Evolutionary conservation across 2,329 filamentous ascomycete genomes (phyloP).

Genomic region (Claviceps spartinae): DNA sequence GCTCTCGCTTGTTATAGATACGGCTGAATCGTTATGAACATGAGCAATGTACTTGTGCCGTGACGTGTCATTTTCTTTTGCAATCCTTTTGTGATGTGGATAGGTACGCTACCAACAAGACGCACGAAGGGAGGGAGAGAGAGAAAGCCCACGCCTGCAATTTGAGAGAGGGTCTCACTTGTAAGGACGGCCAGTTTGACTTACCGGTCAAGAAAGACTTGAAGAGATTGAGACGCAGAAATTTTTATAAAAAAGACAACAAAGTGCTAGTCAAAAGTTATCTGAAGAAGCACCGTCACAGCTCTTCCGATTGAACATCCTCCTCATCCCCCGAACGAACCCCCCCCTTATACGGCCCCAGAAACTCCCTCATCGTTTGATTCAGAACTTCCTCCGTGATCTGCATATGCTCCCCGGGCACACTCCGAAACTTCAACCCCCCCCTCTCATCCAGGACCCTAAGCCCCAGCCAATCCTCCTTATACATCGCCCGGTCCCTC

Average conservation of each 20-base stretch:
- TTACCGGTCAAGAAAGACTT: too few species aligned
- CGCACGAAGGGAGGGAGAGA: too few species aligned
- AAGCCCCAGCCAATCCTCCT: conserved; percentile 87
- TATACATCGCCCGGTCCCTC: conserved; percentile 59
- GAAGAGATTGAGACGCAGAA: too few species aligned
- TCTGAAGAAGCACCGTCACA: conserved; percentile 14
- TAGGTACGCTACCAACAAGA: too few species aligned
- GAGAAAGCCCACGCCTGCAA: too few species aligned
- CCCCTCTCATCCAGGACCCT: conserved; percentile 65
- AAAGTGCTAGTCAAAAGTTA: too few species aligned
- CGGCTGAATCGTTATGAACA: neutral
- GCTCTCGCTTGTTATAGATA: neutral
- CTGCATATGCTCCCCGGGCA: conserved; percentile 73
- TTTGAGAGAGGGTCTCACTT: too few species aligned
- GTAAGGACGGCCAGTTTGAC: too few species aligned
- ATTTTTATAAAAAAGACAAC: too few species aligned
- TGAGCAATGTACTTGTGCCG: neutral
- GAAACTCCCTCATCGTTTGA: conserved; percentile 52
- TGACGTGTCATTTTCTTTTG: neutral
- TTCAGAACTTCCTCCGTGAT: conserved; percentile 53
- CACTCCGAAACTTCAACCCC: conserved; percentile 59
- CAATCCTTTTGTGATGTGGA: too few species aligned
- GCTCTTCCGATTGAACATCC: conserved; percentile 20
- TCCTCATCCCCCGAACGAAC: conserved; percentile 12
- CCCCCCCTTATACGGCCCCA: conserved; percentile 37